phyloP scores from a whole-genome alignment of 768 basidiomycete genomes.

The Suillus subalutaceus region DNA sequence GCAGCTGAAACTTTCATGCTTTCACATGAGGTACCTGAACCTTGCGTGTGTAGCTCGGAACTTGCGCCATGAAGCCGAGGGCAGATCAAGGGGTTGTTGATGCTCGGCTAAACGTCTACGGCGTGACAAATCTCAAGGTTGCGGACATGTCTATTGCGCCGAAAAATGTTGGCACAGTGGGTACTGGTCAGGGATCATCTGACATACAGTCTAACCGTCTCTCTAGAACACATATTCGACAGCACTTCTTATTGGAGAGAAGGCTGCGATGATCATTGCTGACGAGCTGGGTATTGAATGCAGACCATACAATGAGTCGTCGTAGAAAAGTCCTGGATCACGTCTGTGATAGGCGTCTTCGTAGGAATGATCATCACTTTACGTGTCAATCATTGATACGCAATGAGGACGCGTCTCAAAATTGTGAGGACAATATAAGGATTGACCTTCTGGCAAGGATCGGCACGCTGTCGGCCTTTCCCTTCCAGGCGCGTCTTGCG shows the following conservation, averaged over 20 bases:
- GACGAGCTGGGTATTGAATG: constrained; percentile 44
- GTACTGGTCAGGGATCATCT: not conserved
- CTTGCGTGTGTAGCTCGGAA: constrained; percentile 50
- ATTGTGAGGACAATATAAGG: not conserved
- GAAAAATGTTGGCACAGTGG: constrained; percentile 35
- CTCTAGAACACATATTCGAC: constrained; percentile 42
- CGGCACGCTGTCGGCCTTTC: not conserved
- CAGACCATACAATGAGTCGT: not conserved
- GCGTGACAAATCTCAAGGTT: constrained; percentile 58
- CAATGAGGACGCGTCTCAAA: not conserved
- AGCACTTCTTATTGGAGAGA: constrained; percentile 51
- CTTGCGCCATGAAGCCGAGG: constrained; percentile 68
- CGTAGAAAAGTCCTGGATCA: not conserved
- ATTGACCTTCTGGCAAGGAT: not conserved
- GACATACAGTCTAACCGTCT: not conserved
- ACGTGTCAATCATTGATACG: too few relatives aligned
- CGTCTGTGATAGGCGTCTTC: not conserved
- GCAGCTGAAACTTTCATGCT: not conserved
- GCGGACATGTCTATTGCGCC: constrained; percentile 50
- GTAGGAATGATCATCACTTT: too few relatives aligned
- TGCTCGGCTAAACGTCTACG: constrained; percentile 61
- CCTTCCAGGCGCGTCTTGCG: too few relatives aligned
- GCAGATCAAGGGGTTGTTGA: constrained; percentile 65
- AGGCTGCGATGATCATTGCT: constrained; percentile 58
- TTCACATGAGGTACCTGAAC: constrained; percentile 19